Evolutionary conservation across 441 rosid species (phyloP).

Genomic region (Gossypium davidsonii): DNA sequence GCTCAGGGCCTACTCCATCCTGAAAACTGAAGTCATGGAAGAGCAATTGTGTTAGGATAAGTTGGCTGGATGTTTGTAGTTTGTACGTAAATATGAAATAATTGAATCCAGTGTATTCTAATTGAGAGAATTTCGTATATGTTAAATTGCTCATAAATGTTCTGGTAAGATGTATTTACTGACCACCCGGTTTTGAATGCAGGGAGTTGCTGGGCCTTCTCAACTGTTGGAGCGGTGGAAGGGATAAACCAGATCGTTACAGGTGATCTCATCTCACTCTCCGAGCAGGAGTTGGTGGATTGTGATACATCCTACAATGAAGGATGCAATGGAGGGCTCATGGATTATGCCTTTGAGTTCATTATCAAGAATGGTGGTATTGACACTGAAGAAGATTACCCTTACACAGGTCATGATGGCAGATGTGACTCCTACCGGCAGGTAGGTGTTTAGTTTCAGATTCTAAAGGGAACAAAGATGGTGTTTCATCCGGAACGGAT

Average conservation of each 20-base stretch:
- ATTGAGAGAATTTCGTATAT: neutral
- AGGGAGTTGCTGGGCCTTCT: conserved; percentile 99
- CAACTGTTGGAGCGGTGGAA: conserved; percentile 76
- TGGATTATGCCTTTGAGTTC: conserved; percentile 86
- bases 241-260: conserved; percentile 82
- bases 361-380: conserved; percentile 81
- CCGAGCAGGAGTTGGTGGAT: conserved; percentile 90
- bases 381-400: conserved; percentile 74
- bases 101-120: neutral
- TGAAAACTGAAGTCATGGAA: neutral
- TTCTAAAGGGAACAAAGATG: neutral
- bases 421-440: conserved; percentile 61
- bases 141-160: neutral
- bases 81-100: neutral
- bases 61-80: neutral
- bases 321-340: conserved; percentile 89
- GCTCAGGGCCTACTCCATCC: neutral
- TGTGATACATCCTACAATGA: conserved; percentile 66
- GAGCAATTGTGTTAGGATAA: neutral
- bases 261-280: conserved; percentile 54
- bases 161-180: neutral
- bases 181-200: neutral
- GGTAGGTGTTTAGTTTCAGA: conserved; percentile 32
- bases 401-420: conserved; percentile 52
- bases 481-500: too few species aligned